Conservation (phyloP, 164 flowering plant genomes). For the Piper betle region DNA sequence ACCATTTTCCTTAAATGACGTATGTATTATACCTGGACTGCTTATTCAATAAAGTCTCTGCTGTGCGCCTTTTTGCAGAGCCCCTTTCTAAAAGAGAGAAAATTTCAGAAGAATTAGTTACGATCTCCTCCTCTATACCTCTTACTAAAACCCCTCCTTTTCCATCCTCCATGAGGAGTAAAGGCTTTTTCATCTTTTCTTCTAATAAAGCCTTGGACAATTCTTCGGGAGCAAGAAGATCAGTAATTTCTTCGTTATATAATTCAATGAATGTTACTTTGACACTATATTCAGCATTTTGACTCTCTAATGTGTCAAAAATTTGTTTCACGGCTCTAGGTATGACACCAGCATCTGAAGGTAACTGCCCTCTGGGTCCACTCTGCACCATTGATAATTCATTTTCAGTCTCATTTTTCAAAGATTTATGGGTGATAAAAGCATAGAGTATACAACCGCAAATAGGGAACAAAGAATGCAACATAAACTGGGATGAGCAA, state of each 20-base stretch:
- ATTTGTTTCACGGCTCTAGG: slow-evolving; percentile 92
- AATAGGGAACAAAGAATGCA: neutral
- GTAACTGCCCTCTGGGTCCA: slow-evolving; percentile 77
- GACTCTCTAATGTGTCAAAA: slow-evolving; percentile 87
- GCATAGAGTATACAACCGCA: neutral
- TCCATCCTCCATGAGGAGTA: slow-evolving; percentile 95
- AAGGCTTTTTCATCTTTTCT: slow-evolving; percentile 74
- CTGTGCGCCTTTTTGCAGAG: slow-evolving; percentile 89
- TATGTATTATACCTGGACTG: slow-evolving; percentile 63
- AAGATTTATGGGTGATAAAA: neutral
- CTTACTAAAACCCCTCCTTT: slow-evolving; percentile 96
- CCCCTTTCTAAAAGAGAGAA: slow-evolving; percentile 87
- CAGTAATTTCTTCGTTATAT: slow-evolving; percentile 95
- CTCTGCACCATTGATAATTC: slow-evolving; percentile 23
- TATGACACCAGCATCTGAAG: slow-evolving; percentile 88
- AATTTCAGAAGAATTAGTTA: slow-evolving; percentile 80
- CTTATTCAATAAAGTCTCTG: slow-evolving; percentile 86
- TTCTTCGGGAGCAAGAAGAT: slow-evolving; percentile 86
- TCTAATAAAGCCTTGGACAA: slow-evolving; percentile 47
- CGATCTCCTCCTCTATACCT: slow-evolving; percentile 95
- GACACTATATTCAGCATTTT: slow-evolving; percentile 94
- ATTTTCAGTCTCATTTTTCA: neutral
- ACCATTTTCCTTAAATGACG: neutral
- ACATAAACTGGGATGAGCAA: neutral
- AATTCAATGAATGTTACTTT: slow-evolving; percentile 93